Base-by-base conservation (phyloP, 179 eudicot genomes). In the Drosera spatulata region DNA sequence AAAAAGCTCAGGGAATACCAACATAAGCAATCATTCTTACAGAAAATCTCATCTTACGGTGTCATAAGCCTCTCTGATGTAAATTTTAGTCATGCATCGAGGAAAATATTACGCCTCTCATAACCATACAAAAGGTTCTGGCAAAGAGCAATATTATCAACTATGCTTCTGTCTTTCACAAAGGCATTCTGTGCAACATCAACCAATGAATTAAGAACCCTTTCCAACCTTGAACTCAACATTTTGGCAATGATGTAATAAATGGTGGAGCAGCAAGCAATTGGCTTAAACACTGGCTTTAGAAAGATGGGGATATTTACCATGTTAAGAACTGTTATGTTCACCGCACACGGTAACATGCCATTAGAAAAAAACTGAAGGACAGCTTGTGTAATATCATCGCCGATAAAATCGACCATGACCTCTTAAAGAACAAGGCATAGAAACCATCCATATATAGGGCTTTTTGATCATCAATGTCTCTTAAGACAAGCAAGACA, bases 31-130 rank as follows among this genome's bases (percentile, higher is more conserved):
- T 8, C 45, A 4, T 7, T 45, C 3, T 11, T 59, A 7, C 11
- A 59, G 3, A 7, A 61, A 49, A 2, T 11, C 6, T 55, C 64
- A 61, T 7, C 46, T 7, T 3, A 61, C 42, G 1, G 43, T 3
- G 14, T 61, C 64, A 50, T 49, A 61, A n/a, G 64, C 55, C 40
- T 61, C 50, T 4, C 1, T 38, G 41, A 49, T 37, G 40, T 61
- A 55, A 3, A 49, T 1, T 12, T 61, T 61, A 3, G 46, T 2
- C 10, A 38, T 38, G 38, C 47, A 8, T 7, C 8, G 3, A 13
- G 52, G 38, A 44, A 40, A 7, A 6, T 4, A 1, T 39, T n/a
- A n/a, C 9, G 4, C n/a, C 5, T 39, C 2, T 13, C 14, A 10
- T 48, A 22, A 10, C 4, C 5, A 3, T 50, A 1, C 15, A 50